Conservation (phyloP, 108 stramenopile species). For the Ochromonas danica region DNA sequence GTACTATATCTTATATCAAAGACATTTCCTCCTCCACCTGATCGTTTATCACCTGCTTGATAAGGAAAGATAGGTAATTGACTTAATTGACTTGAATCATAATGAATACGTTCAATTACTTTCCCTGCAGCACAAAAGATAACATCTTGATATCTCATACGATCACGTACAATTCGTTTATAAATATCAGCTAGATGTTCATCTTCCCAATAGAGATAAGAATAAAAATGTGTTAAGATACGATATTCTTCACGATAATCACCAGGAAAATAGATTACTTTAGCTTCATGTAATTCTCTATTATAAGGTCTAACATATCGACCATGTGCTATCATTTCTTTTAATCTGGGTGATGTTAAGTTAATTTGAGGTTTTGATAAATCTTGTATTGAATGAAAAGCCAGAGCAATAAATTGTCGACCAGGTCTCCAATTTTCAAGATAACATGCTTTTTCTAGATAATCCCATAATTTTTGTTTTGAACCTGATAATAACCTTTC, state of each 20-base stretch:
- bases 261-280: conserved; percentile 29
- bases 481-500: neutral
- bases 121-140: conserved; percentile 32
- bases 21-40: neutral
- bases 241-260: conserved; percentile 16
- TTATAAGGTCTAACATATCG: neutral
- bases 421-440: neutral
- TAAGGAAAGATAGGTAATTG: neutral
- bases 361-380: neutral
- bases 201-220: conserved; percentile 34
- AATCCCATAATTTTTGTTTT: neutral
- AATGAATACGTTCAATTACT: neutral
- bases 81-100: neutral
- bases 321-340: neutral
- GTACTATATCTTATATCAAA: no score
- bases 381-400: neutral
- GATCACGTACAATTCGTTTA: conserved; percentile 24
- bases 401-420: neutral
- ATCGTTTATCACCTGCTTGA: neutral
- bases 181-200: conserved; percentile 9
- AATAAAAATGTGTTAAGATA: conserved; percentile 25
- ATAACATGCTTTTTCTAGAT: conserved; percentile 28
- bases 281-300: neutral
- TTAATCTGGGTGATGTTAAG: neutral
- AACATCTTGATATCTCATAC: conserved; percentile 19